Evolutionary conservation across 2,329 filamentous ascomycete genomes (phyloP).

Genomic region (Beauveria scarabaeidicola): DNA sequence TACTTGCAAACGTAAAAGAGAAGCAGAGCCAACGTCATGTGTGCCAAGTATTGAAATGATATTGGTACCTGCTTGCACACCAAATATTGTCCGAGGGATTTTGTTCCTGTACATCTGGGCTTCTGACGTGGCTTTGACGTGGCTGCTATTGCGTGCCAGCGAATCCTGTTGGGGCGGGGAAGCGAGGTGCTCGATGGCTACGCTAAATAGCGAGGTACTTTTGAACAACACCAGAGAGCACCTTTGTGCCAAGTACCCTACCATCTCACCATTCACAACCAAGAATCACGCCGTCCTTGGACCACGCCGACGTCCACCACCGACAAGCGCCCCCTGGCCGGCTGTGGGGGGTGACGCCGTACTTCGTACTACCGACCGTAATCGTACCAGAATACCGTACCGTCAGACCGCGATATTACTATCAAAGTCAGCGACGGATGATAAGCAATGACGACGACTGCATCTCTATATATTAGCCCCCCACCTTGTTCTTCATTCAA

Average conservation of each 20-base stretch:
- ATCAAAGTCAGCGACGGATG: not conserved
- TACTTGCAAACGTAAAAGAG: not conserved
- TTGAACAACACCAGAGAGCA: too few species aligned
- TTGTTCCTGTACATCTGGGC: not conserved
- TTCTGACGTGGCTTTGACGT: not conserved
- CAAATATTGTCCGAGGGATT: not conserved
- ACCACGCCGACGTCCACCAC: not conserved
- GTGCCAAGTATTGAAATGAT: not conserved
- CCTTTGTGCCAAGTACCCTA: not conserved
- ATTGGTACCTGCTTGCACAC: not conserved
- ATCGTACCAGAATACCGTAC: not conserved
- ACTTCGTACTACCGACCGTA: not conserved
- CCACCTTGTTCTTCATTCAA: not conserved
- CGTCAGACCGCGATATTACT: not conserved
- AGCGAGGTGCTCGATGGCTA: not conserved
- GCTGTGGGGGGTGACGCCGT: not conserved
- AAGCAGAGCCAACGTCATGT: too few species aligned
- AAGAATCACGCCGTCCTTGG: not conserved
- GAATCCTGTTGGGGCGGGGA: conserved; percentile 8
- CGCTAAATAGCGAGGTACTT: not conserved
- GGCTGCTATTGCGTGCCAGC: not conserved
- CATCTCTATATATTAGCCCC: not conserved
- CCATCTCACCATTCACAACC: not conserved
- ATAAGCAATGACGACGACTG: not conserved
- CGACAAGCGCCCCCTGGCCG: not conserved